Evolutionary conservation across 257 asterid species (phyloP).

Genomic region (Leptodermis oblonga): DNA sequence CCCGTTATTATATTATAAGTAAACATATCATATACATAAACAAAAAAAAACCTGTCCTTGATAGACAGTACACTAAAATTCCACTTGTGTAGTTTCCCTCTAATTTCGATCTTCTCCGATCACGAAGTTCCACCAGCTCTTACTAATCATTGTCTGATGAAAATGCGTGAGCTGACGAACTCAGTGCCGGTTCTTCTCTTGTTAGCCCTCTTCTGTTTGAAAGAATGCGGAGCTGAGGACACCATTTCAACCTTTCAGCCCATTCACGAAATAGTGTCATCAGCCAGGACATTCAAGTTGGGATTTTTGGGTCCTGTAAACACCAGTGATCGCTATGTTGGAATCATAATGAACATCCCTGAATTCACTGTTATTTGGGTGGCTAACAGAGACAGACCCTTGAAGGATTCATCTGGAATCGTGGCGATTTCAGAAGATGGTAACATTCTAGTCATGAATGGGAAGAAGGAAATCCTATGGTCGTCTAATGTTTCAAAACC

Average conservation of each 20-base stretch:
- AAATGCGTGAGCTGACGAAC: no score
- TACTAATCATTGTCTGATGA: no score
- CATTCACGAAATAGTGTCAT: slow-evolving; percentile 21
- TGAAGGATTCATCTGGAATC: slow-evolving; percentile 29
- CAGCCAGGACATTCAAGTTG: slow-evolving; percentile 14
- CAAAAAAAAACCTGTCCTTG: no score
- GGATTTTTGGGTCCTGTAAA: slow-evolving; percentile 27
- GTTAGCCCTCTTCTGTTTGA: no score
- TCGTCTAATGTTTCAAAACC: slow-evolving; percentile 27
- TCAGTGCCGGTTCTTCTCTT: no score
- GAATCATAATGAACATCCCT: slow-evolving; percentile 21
- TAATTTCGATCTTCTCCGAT: no score
- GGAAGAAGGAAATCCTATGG: slow-evolving; percentile 28
- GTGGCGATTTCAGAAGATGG: slow-evolving; percentile 40
- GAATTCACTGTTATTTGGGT: slow-evolving; percentile 35
- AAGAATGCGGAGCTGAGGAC: slow-evolving; percentile 10
- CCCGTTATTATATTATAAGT: no score
- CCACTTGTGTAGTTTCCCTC: no score
- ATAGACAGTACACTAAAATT: no score
- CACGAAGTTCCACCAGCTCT: no score
- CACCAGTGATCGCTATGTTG: slow-evolving; percentile 22
- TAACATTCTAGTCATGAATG: slow-evolving; percentile 27
- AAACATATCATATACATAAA: no score
- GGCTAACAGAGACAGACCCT: slow-evolving; percentile 39
- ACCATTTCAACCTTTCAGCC: slow-evolving; percentile 8